Base-by-base conservation (phyloP, 2,329 filamentous ascomycete species). In the Penicillium expansum region DNA sequence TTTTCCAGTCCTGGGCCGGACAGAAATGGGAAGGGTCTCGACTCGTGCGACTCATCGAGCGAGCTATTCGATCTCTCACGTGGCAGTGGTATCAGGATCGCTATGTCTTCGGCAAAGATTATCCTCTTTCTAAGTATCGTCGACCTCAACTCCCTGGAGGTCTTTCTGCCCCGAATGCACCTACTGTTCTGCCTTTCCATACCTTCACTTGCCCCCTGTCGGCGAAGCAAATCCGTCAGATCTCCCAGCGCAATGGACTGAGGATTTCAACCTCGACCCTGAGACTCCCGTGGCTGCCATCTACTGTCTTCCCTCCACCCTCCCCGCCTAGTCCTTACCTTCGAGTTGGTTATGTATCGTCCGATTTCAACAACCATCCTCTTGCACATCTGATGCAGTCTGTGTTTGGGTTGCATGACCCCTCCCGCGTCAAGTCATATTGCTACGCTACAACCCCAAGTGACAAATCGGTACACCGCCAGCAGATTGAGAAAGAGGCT, bases 281-380 rank as follows among this genome's bases (percentile, higher is more conserved):
- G 16, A 86, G 88, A 56, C 86, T 92, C 2, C 85, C 92, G 5
- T 99, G 94, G 94, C 83, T 99, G 47, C 88, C 93, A 7, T 71
- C 77, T 44, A 86, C 86, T 0, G 90, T 97, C 0, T 96, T 90
- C 67, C 84, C 85, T n/a, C 94, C 94, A 2, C 94, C 94, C 0
- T 75, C 84, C 2, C 92, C 94, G 1, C 94, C 94, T 1, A 82
- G 80, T 42, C 92, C 92, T 0, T 85, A 88, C 62, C 81, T 99
- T n/a, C 93, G 91, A 64, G 86, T 99, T 58, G 94, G 94, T 45
- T 99, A 99, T 72, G 87, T 99, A 37, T 97, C 94, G 4, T 97
- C 94, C 0, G 94, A 99, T 75, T 99, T 99, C 76, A 99, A 99
- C 71, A 99, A 99, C 67, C 94, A 99, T 71, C 94, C 94, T 4